These are phyloP conservation scores for Podosphaera leucotricha DNA, from an alignment of 2,329 filamentous ascomycete species.

Conservation along the genomic window DNA sequence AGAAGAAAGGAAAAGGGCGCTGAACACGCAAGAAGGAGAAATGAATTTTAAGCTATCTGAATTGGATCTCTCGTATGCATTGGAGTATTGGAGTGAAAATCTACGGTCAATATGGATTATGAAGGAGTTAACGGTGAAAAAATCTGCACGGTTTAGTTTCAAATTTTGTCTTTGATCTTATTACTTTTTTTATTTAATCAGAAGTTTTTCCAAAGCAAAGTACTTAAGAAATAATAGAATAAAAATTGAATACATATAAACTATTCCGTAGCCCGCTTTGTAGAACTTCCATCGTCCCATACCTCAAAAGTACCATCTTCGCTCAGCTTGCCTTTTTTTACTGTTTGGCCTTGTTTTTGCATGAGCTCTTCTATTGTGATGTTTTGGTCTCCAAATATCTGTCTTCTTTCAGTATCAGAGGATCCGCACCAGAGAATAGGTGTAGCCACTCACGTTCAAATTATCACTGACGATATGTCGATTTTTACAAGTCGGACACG, in stretches of 20 bases:
- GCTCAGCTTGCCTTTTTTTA: constrained; percentile 47
- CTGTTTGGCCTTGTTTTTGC: constrained; percentile 46
- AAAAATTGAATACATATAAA: background rate
- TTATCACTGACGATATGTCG: constrained; percentile 86
- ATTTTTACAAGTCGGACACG: constrained; percentile 66
- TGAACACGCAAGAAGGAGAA: constrained; percentile 31
- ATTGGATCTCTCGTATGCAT: background rate
- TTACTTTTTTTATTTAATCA: background rate
- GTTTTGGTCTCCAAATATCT: constrained; percentile 49
- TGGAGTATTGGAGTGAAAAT: background rate
- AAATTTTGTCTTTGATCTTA: background rate
- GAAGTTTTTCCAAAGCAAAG: background rate
- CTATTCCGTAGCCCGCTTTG: background rate
- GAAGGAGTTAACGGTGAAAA: background rate
- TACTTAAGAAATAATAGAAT: background rate
- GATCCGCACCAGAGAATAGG: constrained; percentile 2
- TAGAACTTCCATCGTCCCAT: constrained; percentile 40
- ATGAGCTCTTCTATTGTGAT: constrained; percentile 59
- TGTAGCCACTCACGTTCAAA: constrained; percentile 27
- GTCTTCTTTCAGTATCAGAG: background rate
- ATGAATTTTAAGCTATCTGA: constrained; percentile 6
- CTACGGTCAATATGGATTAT: background rate
- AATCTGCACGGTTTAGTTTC: background rate
- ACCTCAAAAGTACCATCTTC: constrained; percentile 79
- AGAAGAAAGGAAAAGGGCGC: constrained; percentile 55